These are phyloP conservation scores for Apophysomyces sp. DNA, from an alignment of 371 early-diverging fungal species.

Conservation along the genomic window DNA sequence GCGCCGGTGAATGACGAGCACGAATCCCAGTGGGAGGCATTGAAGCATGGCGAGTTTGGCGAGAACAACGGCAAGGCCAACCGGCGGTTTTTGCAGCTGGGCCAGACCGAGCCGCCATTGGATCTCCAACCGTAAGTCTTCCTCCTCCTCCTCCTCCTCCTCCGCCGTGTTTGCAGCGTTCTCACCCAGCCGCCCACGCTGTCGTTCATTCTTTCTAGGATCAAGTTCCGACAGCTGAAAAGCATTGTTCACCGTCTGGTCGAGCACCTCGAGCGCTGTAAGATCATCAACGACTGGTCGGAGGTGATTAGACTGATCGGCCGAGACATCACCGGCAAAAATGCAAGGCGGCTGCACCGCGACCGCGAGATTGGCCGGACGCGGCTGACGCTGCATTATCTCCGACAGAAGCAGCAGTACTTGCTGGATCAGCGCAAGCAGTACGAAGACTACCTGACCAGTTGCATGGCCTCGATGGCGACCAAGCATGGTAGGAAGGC, in stretches of 20 bases:
- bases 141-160: too few species aligned
- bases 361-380: slow-evolving; percentile 72
- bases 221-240: slow-evolving; percentile 37
- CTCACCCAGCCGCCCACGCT: not conserved
- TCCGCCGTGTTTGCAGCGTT: not conserved
- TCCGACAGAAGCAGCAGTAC: slow-evolving; percentile 81
- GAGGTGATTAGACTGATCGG: slow-evolving; percentile 91
- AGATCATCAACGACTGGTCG: slow-evolving; percentile 65
- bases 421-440: slow-evolving; percentile 82
- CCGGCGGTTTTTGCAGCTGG: slow-evolving; percentile 31
- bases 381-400: slow-evolving; percentile 73
- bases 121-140: slow-evolving; percentile 35
- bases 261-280: slow-evolving; percentile 39
- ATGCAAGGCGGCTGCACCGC: slow-evolving; percentile 79
- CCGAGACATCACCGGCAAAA: slow-evolving; percentile 90
- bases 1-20: slow-evolving; percentile 68
- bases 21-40: slow-evolving; percentile 68
- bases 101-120: slow-evolving; percentile 26
- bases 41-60: slow-evolving; percentile 51
- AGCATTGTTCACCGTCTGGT: slow-evolving; percentile 29
- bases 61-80: slow-evolving; percentile 19
- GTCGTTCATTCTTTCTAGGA: slow-evolving; percentile 7
- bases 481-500: slow-evolving; percentile 76
- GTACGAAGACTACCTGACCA: slow-evolving; percentile 87
- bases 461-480: slow-evolving; percentile 86